These are phyloP conservation scores for Periglandula ipomoeae DNA, from an alignment of 2,329 filamentous ascomycete genomes.

Conservation along the genomic window DNA sequence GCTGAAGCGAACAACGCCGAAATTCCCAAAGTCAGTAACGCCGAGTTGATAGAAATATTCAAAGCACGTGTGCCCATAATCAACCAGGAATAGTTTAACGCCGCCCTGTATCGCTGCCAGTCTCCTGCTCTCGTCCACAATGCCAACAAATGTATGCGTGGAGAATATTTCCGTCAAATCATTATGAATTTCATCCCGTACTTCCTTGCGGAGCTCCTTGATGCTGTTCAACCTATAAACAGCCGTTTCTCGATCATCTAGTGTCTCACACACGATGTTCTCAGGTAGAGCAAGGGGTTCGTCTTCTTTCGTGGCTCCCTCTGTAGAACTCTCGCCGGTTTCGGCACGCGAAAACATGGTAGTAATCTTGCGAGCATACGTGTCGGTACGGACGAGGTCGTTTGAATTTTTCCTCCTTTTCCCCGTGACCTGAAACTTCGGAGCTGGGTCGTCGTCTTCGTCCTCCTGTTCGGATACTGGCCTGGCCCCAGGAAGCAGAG, in stretches of 20 bases:
- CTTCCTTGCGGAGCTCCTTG: slow-evolving; percentile 71
- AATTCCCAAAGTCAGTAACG: slow-evolving; percentile 92
- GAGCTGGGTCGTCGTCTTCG: slow-evolving; percentile 19
- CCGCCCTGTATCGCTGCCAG: slow-evolving; percentile 90
- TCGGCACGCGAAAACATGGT: slow-evolving; percentile 70
- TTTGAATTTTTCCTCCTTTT: slow-evolving; percentile 45
- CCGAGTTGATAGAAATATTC: slow-evolving; percentile 96
- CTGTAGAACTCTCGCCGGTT: slow-evolving; percentile 13
- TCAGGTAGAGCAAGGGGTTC: slow-evolving; percentile 32
- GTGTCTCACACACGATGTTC: slow-evolving; percentile 58
- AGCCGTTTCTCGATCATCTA: slow-evolving; percentile 56
- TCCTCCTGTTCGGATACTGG: slow-evolving; percentile 16
- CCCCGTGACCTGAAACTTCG: slow-evolving; percentile 26
- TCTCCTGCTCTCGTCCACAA: slow-evolving; percentile 79
- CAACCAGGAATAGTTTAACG: slow-evolving; percentile 83
- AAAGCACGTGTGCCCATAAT: slow-evolving; percentile 78
- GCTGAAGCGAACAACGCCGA: slow-evolving; percentile 72
- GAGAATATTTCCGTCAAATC: slow-evolving; percentile 81
- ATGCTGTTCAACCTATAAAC: slow-evolving; percentile 73
- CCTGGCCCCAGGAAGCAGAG: slow-evolving; percentile 62
- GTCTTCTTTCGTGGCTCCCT: slow-evolving; percentile 12
- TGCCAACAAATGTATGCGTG: slow-evolving; percentile 83
- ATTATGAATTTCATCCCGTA: slow-evolving; percentile 74
- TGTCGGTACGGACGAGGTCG: slow-evolving; percentile 83
- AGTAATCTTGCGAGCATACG: slow-evolving; percentile 85